Evolutionary conservation across 805 yeast genomes (phyloP), one percentile per base, ranked within the genome.

Genomic region (Ogataea glucozyma): DNA sequence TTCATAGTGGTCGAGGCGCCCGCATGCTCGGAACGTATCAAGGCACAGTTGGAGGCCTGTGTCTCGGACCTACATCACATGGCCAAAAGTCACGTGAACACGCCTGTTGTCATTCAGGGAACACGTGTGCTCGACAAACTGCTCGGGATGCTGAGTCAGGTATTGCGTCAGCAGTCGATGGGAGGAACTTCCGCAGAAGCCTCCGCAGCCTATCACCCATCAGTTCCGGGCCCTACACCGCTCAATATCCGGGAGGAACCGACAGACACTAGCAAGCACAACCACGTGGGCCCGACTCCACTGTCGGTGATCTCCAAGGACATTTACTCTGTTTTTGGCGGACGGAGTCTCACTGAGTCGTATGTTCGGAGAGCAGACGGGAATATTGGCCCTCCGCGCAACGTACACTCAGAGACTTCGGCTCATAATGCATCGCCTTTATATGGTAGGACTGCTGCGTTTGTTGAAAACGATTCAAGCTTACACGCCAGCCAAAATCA

Each of bases 1-100:
- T 46, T 64, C 47, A 31, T 64, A 4, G 32, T 62, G 31, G 43
- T 62, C 22, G 57, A 51, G 26, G 43, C 19, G n/a, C 50, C 52
- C 4, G 14, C 31, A 21, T 36, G 42, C 24, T 26, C 29, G 12
- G 10, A n/a, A 6, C 20, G 29, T 11, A 40, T 41, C 14, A 24
- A 27, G 26, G 14, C 37, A 4, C 45, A 38, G 22, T 42, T 48
- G 12, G 32, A 38, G 18, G 23, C 16, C 10, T 29, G 33, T 10
- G 43, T 37, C 1, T 4, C n/a, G 6, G 44, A 45, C n/a, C 21
- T 48, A 14, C 42, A 45, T 4, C 14, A 31, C 22, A 41, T 48
- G 41, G 42, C 43, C 2, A 14, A 34, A 10, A 19, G 24, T 4
- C 38, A 41, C 22, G 47, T 48, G 2, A 30, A 17, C 4, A 45